Base-by-base conservation (phyloP, 257 asterid genomes). In the Apocynum venetum region DNA sequence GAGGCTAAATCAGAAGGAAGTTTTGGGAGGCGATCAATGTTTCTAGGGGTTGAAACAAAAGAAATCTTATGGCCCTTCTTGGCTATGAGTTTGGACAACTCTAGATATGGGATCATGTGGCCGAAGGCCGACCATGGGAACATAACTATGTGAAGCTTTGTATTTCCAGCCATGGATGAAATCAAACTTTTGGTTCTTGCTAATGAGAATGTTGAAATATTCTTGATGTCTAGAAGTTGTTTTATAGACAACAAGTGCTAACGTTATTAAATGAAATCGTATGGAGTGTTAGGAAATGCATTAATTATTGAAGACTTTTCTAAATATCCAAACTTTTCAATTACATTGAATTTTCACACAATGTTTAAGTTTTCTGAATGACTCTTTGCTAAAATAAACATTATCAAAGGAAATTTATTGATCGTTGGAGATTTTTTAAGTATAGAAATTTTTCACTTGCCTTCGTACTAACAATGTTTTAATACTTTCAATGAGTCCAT, bases 1-100 rank as follows among this genome's bases (percentile, higher is more conserved):
- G 86, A 65, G 4, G 88, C 6, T 3, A 88, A 66, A 63, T 83
- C 2, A 12, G 80, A 79, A 0, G 89, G 88, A 0, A 86, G 61
- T 77, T 85, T 77, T 0, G 90, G 96, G 76, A 90, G 93, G 47
- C 92, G 87, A 41, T 73, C 48, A 55, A 83, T 71, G 77, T 81
- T 86, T 83, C 78, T 76, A 4, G 82, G 80, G 41, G 85, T 79
- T 48, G 87, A 56, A 75, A 80, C 44, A 63, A 84, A 64, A n/a
- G 83, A 55, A 72, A 84, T 71, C 17, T 41, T 76, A 41, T 84
- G 87, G 47, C 87, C 87, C 73, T 80, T 84, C 68, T 73, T 73
- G 7, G 85, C 88, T 19, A 81, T 52, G 80, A 73, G 71, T 17
- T 84, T 84, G 72, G 88, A 75, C 0, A 84, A 83, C 73, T 84